Base-by-base conservation (phyloP, 106 monocot species). In the Iris macrosiphon region DNA sequence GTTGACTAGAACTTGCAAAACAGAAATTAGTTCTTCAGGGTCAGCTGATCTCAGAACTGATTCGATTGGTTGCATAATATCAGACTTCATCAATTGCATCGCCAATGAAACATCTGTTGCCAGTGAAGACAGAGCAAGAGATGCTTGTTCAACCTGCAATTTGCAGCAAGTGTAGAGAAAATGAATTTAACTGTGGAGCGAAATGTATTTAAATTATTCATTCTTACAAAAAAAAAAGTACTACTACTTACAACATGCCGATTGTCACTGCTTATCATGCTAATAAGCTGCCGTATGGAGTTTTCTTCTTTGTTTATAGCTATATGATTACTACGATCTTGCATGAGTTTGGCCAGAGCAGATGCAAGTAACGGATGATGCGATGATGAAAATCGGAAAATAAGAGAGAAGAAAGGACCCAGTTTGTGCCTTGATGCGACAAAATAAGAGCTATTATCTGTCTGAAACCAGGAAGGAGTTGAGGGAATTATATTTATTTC, bases 121-220 rank as follows among this genome's bases (percentile, higher is more conserved):
- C 32, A 98, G 55, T 39, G 82, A 86, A 46, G 96, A 98, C 65
- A 98, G 83, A 61, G 90, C 90, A 70, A 52, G 68, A 52, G 90
- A 98, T 39, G 96, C 96, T 80, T 98, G 96, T 56, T 98, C 87
- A 70, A 98, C 90, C 96, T 95, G 68, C 42, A 80, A 52, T n/a
- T n/a, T n/a, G n/a, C n/a, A n/a, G n/a, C n/a, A n/a, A n/a, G n/a
- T n/a, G n/a, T n/a, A n/a, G n/a, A n/a, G n/a, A n/a, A n/a, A n/a
- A n/a, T n/a, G n/a, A n/a, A n/a, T n/a, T n/a, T n/a, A n/a, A n/a
- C n/a, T n/a, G n/a, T n/a, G n/a, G n/a, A n/a, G n/a, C n/a, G n/a
- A n/a, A n/a, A n/a, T n/a, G n/a, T n/a, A n/a, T n/a, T n/a, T n/a
- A n/a, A n/a, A n/a, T n/a, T n/a, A n/a, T n/a, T n/a, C n/a, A n/a